Evolutionary conservation across 2,329 filamentous ascomycete genomes (phyloP).

Genomic region (Neoarthrinium moseri): DNA sequence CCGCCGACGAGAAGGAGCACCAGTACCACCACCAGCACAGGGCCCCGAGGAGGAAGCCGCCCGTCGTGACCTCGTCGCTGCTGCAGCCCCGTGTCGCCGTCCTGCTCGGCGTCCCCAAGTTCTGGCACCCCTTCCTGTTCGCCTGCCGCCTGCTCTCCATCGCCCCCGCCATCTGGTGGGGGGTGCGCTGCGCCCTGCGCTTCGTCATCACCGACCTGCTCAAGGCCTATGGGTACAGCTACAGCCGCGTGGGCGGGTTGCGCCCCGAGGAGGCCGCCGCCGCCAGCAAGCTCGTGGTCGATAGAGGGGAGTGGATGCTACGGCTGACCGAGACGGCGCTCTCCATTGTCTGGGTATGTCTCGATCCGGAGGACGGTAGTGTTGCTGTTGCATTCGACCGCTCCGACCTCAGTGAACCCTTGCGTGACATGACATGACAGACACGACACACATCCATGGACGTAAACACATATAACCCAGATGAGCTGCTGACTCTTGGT

Average conservation of each 20-base stretch:
- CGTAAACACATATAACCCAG: too few relatives aligned
- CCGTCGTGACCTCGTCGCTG: conserved; percentile 36
- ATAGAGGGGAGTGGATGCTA: conserved; percentile 47
- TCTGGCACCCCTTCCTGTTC: conserved; percentile 73
- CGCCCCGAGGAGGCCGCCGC: conserved; percentile 15
- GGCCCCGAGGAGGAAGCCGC: conserved; percentile 3
- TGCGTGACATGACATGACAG: too few relatives aligned
- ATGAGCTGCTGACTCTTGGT: conserved; percentile 4
- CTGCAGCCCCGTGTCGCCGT: conserved; percentile 78
- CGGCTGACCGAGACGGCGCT: conserved; percentile 67
- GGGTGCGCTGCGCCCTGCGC: conserved; percentile 65
- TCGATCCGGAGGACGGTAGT: neutral
- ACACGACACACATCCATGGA: too few relatives aligned
- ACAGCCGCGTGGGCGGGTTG: conserved; percentile 19
- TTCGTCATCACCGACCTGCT: conserved; percentile 64
- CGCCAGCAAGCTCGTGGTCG: conserved; percentile 4
- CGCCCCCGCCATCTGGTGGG: conserved; percentile 70
- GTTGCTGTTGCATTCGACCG: too few relatives aligned
- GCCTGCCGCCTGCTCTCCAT: conserved; percentile 71
- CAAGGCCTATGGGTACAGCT: conserved; percentile 21
- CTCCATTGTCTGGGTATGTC: conserved; percentile 71
- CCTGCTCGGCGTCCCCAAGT: conserved; percentile 68
- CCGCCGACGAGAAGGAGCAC: conserved; percentile 2
- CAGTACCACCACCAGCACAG: too few relatives aligned
- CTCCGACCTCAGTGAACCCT: too few relatives aligned